phyloP scores from a whole-genome alignment of 108 stramenopile genomes.

The Pseudonitzschia delicatissima region DNA sequence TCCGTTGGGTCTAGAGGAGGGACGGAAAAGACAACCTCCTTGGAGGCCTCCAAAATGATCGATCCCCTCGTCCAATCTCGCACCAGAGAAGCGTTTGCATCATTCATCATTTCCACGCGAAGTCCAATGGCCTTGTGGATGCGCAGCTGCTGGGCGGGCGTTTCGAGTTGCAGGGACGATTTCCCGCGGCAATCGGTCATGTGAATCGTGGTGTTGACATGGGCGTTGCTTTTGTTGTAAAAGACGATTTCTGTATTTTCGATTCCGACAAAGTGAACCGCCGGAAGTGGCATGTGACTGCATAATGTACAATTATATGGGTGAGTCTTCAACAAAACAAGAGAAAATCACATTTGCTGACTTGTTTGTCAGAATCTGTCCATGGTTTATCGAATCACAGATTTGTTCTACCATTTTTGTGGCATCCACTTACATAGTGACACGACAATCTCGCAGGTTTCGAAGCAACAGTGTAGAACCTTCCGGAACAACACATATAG shows the following conservation, averaged over 20 bases:
- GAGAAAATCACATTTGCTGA: too few relatives aligned
- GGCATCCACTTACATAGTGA: constrained; percentile 18
- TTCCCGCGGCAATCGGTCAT: constrained; percentile 25
- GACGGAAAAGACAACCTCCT: constrained; percentile 16
- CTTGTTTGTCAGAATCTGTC: too few relatives aligned
- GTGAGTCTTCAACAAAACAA: background rate
- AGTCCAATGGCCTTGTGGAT: constrained; percentile 32
- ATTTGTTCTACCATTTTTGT: background rate
- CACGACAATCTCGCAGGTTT: constrained; percentile 5
- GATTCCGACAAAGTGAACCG: constrained; percentile 8
- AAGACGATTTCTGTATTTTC: background rate
- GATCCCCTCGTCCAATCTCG: constrained; percentile 20
- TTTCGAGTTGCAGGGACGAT: background rate
- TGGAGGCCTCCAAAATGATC: constrained; percentile 37
- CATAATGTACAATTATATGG: background rate
- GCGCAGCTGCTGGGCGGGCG: constrained; percentile 40
- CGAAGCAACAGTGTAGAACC: constrained; percentile 6
- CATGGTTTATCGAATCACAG: background rate
- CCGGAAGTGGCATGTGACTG: constrained; percentile 6
- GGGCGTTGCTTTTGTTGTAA: background rate
- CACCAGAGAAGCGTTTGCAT: background rate
- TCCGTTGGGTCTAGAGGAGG: background rate
- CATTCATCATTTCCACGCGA: background rate
- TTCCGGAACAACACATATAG: background rate
- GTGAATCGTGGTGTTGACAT: constrained; percentile 25